Evolutionary conservation across 306 rosid genomes (phyloP), one percentile per base, ranked within the genome.

Genomic region (Vigna angularis): DNA sequence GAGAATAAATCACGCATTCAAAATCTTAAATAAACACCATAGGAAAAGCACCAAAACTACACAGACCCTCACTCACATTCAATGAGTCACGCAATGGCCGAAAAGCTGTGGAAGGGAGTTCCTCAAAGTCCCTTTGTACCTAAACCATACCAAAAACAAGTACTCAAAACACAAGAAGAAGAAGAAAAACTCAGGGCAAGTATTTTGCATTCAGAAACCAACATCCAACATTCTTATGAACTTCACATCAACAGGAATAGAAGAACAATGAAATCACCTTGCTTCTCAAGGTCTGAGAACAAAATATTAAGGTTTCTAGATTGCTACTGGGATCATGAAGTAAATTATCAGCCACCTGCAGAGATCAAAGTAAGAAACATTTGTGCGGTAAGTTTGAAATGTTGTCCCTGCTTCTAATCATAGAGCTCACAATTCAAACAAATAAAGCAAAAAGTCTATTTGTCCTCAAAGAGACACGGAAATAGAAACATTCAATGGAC

Each of bases 121-220:
- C 99, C 86, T 96, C 99, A 74, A 96, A 93, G 88, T 96, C 97
- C 64, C 96, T 87, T 70, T 96, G 99, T 68, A 96, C 99, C 99
- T 96, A 71, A 40, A 80, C 22, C 74, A 64, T 36, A 79, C 63
- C 64, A 75, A 84, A 77, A 66, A 20, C 28, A 70, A 9, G 44
- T 24, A 62, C 75, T 79, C 51, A 74, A 72, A 55, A 88, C 70
- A 59, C 79, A 72, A 77, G 73, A 79, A 58, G 32, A 75, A 81
- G 24, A 64, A 70, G 8, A 26, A 26, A 13, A 20, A 81, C 42
- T 58, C 66, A 12, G 28, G 34, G 12, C 15, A 82, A 72, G 51
- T 62, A 59, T 66, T 61, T 71, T 18, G 32, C 50, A 62, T 22
- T 71, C 70, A 45, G 22, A 76, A 40, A 50, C 56, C 36, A 68